phyloP scores from a whole-genome alignment of 805 yeast genomes.

The Barnettozyma californica region DNA sequence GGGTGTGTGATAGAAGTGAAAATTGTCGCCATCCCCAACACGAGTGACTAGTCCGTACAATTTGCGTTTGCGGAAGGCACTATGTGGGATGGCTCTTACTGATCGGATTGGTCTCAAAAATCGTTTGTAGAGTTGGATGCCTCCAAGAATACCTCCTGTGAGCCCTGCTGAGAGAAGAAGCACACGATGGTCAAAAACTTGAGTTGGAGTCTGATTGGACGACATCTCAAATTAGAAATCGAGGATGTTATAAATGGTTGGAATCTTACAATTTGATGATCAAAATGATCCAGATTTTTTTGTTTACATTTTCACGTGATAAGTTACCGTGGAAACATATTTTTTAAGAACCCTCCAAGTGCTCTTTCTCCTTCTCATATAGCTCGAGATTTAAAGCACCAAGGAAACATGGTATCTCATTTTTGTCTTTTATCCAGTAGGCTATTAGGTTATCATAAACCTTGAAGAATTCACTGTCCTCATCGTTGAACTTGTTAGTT shows the following conservation, averaged over 20 bases:
- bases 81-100: conserved; percentile 45
- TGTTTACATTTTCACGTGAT: conserved; percentile 1
- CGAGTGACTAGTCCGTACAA: conserved; percentile 73
- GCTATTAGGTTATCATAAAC: conserved; percentile 48
- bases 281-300: not conserved
- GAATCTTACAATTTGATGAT: not conserved
- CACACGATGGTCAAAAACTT: conserved; percentile 1
- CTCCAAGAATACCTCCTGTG: conserved; percentile 1
- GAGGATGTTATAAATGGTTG: not conserved
- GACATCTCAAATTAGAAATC: not conserved
- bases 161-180: conserved; percentile 1
- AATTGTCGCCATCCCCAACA: conserved; percentile 95
- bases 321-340: not conserved
- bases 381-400: conserved; percentile 68
- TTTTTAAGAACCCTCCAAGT: too few species aligned
- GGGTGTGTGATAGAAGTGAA: conserved; percentile 88
- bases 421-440: conserved; percentile 63
- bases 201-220: not conserved
- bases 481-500: conserved; percentile 36
- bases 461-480: conserved; percentile 24
- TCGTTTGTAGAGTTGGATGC: conserved; percentile 35
- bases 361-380: conserved; percentile 36
- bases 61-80: conserved; percentile 38
- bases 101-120: conserved; percentile 46
- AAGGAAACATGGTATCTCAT: conserved; percentile 71